A percentile compares a stretch with the other conserved stretches of the same genome.
Conservation (phyloP, 208 protist genomes). For the Naegleria gruberi region DNA sequence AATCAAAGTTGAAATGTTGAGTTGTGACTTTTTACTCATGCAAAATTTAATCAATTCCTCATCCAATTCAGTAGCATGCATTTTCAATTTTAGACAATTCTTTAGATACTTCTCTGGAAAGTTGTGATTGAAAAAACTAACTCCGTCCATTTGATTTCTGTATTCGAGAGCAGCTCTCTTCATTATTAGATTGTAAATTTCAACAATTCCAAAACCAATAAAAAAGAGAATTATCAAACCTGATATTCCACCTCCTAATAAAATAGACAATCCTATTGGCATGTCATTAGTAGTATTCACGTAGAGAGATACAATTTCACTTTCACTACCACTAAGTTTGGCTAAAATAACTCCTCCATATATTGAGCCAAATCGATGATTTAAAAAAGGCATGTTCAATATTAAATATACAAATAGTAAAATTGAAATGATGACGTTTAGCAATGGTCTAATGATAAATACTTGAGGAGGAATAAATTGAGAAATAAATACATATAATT, state of each 20-base stretch:
- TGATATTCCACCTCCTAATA: background rate
- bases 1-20: background rate
- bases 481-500: background rate
- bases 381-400: background rate
- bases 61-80: background rate
- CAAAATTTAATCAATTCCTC: background rate
- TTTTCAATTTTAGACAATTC: background rate
- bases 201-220: background rate
- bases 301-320: background rate
- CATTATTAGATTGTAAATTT: background rate
- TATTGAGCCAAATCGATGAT: background rate
- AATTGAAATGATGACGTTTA: background rate
- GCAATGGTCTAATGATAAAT: background rate
- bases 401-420: background rate
- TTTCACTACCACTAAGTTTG: background rate
- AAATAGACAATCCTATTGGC: background rate
- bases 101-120: background rate
- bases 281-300: background rate
- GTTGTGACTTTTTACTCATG: background rate
- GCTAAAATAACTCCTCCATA: background rate
- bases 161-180: background rate
- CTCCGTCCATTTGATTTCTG: background rate
- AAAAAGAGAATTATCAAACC: background rate
- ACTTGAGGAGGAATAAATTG: background rate
- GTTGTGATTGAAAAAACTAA: background rate